Conservation (phyloP, 129 eudicot genomes). For the Deinandra increscens region DNA sequence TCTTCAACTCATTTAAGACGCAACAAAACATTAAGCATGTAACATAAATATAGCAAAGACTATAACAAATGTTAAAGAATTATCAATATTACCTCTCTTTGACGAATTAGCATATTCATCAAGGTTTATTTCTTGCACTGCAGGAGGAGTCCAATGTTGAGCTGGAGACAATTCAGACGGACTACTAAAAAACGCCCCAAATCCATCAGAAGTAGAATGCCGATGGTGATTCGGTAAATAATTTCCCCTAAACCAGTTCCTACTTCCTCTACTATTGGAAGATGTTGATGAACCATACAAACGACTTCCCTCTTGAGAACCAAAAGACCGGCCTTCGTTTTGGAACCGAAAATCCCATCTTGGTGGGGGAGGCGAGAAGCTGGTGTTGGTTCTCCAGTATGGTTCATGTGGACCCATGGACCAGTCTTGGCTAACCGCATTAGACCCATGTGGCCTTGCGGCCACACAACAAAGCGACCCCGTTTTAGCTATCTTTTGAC, state of each 20-base stretch:
- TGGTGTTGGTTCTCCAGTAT: constrained; percentile 85
- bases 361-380: constrained; percentile 85
- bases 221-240: constrained; percentile 49
- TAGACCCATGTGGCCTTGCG: constrained; percentile 97
- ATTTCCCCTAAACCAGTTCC: constrained; percentile 72
- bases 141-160: constrained; percentile 84
- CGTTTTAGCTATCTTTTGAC: constrained; percentile 70
- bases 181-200: constrained; percentile 60
- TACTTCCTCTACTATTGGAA: constrained; percentile 78
- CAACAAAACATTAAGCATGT: neutral
- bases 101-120: constrained; percentile 54
- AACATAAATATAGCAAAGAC: neutral
- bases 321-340: constrained; percentile 58
- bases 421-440: constrained; percentile 75
- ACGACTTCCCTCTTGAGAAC: constrained; percentile 68
- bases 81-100: constrained; percentile 53
- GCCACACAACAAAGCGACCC: constrained; percentile 99
- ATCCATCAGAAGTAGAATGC: constrained; percentile 59
- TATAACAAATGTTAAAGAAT: neutral
- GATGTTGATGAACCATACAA: constrained; percentile 75
- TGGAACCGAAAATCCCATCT: constrained; percentile 79
- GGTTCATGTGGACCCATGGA: constrained; percentile 86
- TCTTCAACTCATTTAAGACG: neutral
- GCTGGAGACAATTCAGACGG: constrained; percentile 70
- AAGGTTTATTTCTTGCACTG: constrained; percentile 58